A percentile compares a stretch with the other conserved stretches of the same genome.
Conservation (phyloP, 345 rosid species). For the Syzygium grande region DNA sequence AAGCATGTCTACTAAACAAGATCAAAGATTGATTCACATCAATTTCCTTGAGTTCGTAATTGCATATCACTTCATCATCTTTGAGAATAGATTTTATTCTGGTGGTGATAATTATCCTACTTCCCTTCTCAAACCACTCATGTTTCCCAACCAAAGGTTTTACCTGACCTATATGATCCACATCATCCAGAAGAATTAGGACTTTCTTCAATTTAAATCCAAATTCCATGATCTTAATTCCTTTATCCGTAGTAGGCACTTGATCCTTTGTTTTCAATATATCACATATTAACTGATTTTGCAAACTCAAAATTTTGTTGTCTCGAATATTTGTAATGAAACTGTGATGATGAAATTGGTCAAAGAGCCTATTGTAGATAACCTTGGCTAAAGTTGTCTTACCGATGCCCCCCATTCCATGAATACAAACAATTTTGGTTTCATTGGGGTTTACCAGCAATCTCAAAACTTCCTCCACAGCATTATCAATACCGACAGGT, state of each 20-base stretch:
- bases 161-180: background rate
- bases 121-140: background rate
- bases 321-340: too few species aligned
- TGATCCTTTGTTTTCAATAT: background rate
- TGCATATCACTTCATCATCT: background rate
- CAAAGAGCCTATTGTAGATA: too few species aligned
- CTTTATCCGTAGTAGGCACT: background rate
- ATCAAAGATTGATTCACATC: background rate
- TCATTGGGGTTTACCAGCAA: too few species aligned
- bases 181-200: conserved; percentile 2
- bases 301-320: background rate
- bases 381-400: too few species aligned
- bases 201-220: background rate
- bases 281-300: background rate
- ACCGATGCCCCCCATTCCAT: too few species aligned
- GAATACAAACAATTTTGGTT: too few species aligned
- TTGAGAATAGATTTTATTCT: background rate
- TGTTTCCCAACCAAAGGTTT: background rate
- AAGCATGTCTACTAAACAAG: conserved; percentile 5
- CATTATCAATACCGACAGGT: too few species aligned
- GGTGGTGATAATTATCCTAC: background rate
- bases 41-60: background rate
- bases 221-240: background rate
- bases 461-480: too few species aligned
- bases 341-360: too few species aligned